These are phyloP conservation scores for Strigomonas culicis DNA, from an alignment of 208 protist species.

Conservation along the genomic window DNA sequence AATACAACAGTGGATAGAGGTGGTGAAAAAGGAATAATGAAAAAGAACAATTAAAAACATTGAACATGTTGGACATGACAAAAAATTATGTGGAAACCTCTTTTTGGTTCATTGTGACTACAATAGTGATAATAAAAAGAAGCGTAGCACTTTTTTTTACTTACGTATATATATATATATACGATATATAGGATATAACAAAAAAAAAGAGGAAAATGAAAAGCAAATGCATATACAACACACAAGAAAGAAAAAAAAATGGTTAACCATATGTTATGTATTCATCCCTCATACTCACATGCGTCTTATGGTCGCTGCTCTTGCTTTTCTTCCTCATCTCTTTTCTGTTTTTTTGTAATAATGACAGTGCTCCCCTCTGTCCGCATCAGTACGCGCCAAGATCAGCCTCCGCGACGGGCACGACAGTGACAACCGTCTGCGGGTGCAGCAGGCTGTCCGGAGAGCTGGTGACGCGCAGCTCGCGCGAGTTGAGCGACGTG, in stretches of 20 bases:
- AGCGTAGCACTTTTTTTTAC: constrained; percentile 1
- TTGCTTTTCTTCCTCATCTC: no score
- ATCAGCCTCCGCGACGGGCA: no score
- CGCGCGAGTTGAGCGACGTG: constrained; percentile 51
- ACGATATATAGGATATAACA: background rate
- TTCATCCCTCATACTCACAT: background rate
- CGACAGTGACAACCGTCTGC: no score
- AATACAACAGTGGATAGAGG: no score
- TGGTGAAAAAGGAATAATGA: constrained; percentile 15
- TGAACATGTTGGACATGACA: background rate
- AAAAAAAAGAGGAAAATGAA: constrained; percentile 5
- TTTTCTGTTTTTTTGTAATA: no score
- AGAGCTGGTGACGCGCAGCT: constrained; percentile 65
- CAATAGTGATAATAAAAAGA: no score
- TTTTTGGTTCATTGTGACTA: background rate
- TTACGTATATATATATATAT: constrained; percentile 3
- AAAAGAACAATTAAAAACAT: constrained; percentile 1
- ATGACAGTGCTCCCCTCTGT: no score
- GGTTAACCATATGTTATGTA: background rate
- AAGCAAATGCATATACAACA: constrained; percentile 9
- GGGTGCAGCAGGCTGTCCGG: constrained; percentile 52
- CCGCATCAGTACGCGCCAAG: no score
- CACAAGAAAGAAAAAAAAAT: background rate
- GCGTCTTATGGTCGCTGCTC: background rate
- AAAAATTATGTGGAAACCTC: background rate